Conservation (phyloP, 208 protist species). For the Leishmania mexicana region DNA sequence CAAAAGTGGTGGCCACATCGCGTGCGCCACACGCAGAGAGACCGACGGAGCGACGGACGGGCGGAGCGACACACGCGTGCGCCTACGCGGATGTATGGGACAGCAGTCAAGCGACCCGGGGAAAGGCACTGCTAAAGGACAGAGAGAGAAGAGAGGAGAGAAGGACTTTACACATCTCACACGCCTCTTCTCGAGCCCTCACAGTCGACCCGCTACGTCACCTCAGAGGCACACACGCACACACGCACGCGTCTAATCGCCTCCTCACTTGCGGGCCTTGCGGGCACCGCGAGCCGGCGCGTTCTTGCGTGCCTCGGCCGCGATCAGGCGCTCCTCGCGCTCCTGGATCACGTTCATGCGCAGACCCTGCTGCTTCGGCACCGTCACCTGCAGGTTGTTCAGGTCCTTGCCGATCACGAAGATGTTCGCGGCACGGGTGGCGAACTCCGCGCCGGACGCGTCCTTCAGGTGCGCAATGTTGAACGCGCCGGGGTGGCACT, state of each 20-base stretch:
- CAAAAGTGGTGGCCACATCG: too few relatives aligned
- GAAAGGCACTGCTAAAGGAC: not conserved
- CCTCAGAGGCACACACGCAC: not conserved
- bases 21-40: not conserved
- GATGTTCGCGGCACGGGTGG: conserved; percentile 98
- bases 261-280: conserved; percentile 64
- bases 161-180: not conserved
- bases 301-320: conserved; percentile 70
- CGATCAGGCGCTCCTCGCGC: conserved; percentile 85
- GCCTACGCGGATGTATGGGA: not conserved
- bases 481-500: conserved; percentile 96
- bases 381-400: conserved; percentile 88
- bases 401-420: conserved; percentile 98
- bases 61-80: not conserved
- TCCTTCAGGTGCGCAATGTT: conserved; percentile 98
- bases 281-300: conserved; percentile 39
- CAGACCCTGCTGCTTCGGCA: conserved; percentile 97
- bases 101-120: not conserved
- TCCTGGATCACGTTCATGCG: conserved; percentile 89
- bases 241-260: not conserved
- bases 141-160: not conserved
- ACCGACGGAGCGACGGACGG: too few relatives aligned
- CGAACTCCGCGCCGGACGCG: conserved; percentile 93
- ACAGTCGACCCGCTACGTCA: not conserved
- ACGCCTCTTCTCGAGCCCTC: not conserved